A percentile compares a stretch with the other conserved stretches of the same genome.
Evolutionary conservation across 192 early-diverging fungal species (phyloP).

Genomic region (Phlyctochytrium planicorne): DNA sequence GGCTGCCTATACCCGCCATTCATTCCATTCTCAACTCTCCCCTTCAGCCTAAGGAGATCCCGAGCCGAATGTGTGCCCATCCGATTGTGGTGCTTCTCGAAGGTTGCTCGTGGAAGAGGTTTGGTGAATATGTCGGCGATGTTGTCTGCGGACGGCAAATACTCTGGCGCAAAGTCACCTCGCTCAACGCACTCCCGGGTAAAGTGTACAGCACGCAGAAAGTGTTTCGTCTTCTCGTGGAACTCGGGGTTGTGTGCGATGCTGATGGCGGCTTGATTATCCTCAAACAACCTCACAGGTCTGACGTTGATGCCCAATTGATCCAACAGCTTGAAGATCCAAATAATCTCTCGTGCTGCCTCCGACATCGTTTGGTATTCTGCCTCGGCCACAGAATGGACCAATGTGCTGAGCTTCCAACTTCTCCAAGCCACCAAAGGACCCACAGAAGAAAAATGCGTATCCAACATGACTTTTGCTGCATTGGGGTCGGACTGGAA

Average conservation of each 20-base stretch:
- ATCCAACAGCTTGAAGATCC: not conserved
- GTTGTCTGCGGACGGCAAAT: not conserved
- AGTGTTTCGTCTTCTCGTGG: slow-evolving; percentile 5
- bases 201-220: not conserved
- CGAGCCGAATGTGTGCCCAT: too few species aligned
- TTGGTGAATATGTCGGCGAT: slow-evolving; percentile 11
- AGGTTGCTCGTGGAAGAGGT: not conserved
- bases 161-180: not conserved
- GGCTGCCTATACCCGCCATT: too few species aligned
- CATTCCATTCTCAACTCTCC: too few species aligned
- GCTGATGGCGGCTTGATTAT: not conserved
- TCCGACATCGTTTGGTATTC: not conserved
- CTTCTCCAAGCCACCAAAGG: not conserved
- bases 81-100: not conserved
- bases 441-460: not conserved
- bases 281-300: not conserved
- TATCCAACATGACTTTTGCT: not conserved
- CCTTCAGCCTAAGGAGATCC: too few species aligned
- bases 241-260: not conserved
- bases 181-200: not conserved
- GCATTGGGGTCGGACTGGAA: slow-evolving; percentile 10
- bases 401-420: not conserved
- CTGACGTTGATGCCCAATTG: not conserved
- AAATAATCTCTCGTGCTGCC: not conserved
- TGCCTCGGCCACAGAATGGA: not conserved